Percentiles rank a stretch among this genome's conserved stretches.
Evolutionary conservation across 148 eudicot species (phyloP).

Genomic region (Rheum nobile): DNA sequence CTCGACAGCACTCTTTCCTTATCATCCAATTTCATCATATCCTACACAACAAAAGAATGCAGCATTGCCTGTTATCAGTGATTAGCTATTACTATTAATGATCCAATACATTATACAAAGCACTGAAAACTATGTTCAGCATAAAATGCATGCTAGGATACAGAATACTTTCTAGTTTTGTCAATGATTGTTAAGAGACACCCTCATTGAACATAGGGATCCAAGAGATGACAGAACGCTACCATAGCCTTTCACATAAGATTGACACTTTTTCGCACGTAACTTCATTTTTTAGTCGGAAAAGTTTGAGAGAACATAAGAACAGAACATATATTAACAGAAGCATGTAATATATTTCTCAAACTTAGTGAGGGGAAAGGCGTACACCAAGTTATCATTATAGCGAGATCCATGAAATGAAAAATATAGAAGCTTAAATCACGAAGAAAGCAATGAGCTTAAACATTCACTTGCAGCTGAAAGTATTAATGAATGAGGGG

Average conservation of each 20-base stretch:
- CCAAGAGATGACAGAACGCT: not conserved
- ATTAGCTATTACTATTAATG: not conserved
- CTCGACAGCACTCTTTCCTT: slow-evolving; percentile 56
- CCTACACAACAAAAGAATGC: slow-evolving; percentile 26
- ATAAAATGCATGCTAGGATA: not conserved
- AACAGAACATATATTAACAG: not conserved
- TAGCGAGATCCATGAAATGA: not conserved
- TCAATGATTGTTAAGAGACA: not conserved
- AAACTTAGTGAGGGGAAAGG: not conserved
- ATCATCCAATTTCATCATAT: slow-evolving; percentile 84
- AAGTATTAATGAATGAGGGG: not conserved
- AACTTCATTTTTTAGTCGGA: not conserved
- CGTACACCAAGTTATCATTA: not conserved
- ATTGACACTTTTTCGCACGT: not conserved
- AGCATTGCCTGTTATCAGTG: not conserved
- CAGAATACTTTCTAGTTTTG: not conserved
- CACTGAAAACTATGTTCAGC: not conserved
- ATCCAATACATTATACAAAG: not conserved
- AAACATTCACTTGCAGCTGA: not conserved
- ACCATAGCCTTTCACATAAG: not conserved
- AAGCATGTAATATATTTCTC: not conserved
- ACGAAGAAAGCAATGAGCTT: not conserved
- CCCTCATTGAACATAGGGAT: not conserved
- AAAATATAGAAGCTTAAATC: not conserved
- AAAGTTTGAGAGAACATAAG: not conserved